Conservation (phyloP, 2,329 filamentous ascomycete species). For the Colletotrichum lupini region DNA sequence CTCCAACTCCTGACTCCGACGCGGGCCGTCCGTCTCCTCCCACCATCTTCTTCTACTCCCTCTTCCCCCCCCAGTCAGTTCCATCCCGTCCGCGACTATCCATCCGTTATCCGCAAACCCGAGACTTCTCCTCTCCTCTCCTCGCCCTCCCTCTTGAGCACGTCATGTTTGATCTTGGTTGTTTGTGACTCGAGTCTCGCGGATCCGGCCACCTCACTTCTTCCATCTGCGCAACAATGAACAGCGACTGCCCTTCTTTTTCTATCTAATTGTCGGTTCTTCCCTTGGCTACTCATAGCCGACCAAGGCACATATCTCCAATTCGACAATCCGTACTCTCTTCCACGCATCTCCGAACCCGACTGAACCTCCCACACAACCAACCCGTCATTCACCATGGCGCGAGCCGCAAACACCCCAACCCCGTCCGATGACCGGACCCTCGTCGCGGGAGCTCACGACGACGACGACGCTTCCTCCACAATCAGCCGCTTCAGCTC, state of each 20-base stretch:
- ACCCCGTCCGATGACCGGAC: slow-evolving; percentile 24
- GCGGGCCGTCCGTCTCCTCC: slow-evolving; percentile 9
- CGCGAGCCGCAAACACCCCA: slow-evolving; percentile 22
- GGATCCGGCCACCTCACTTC: neutral
- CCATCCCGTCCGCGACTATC: neutral
- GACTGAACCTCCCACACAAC: neutral
- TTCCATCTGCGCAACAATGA: slow-evolving; percentile 4
- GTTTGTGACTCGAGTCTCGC: neutral
- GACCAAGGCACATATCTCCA: neutral
- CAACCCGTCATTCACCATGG: slow-evolving; percentile 20
- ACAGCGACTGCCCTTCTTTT: slow-evolving; percentile 2
- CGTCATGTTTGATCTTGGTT: slow-evolving; percentile 3
- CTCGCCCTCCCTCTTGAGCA: neutral
- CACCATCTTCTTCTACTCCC: slow-evolving; percentile 2
- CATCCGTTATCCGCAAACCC: slow-evolving; percentile 4
- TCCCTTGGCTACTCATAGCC: neutral
- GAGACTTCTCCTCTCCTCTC: slow-evolving; percentile 20
- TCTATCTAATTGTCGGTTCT: neutral
- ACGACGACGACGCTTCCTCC: slow-evolving; percentile 33
- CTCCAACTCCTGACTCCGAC: slow-evolving; percentile 4
- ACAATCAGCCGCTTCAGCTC: slow-evolving; percentile 38
- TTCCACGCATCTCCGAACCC: neutral
- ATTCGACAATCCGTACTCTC: neutral
- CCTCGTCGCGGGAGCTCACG: neutral
- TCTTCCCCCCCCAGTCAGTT: neutral